Conservation (phyloP, 257 asterid genomes). For the Solanum piurae region DNA sequence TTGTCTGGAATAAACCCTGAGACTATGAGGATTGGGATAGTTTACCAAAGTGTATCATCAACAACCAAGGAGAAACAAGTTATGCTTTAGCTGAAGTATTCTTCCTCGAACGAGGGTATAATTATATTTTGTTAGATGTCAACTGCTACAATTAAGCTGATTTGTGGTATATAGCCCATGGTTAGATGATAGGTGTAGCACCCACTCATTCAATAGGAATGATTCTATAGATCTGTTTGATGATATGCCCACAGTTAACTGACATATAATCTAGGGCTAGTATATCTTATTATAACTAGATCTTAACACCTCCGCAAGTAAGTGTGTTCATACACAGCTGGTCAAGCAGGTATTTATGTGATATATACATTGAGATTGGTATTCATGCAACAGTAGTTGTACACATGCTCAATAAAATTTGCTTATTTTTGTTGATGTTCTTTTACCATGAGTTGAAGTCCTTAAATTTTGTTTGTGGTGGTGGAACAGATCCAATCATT, state of each 20-base stretch:
- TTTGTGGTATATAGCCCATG: not conserved
- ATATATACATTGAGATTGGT: not conserved
- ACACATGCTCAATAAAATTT: not conserved
- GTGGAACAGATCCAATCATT: slow-evolving; percentile 69
- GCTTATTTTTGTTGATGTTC: not conserved
- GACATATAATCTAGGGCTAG: not conserved
- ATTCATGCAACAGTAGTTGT: not conserved
- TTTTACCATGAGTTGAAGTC: slow-evolving; percentile 3
- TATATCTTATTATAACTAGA: not conserved
- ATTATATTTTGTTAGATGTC: not conserved
- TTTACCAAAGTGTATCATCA: not conserved
- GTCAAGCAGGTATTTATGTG: not conserved
- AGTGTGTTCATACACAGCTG: not conserved
- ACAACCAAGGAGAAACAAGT: not conserved
- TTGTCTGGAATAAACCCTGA: not conserved
- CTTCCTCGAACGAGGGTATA: not conserved
- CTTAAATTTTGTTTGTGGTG: slow-evolving; percentile 16
- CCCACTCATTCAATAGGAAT: not conserved
- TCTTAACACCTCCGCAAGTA: not conserved
- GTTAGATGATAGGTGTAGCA: not conserved
- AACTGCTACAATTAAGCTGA: not conserved
- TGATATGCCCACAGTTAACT: not conserved
- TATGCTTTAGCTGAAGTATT: not conserved
- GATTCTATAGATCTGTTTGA: not conserved
- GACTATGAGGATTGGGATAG: not conserved